Evolutionary conservation across 257 asterid genomes (phyloP), one percentile per base, ranked within the genome.

Genomic region (Solanum acaule): DNA sequence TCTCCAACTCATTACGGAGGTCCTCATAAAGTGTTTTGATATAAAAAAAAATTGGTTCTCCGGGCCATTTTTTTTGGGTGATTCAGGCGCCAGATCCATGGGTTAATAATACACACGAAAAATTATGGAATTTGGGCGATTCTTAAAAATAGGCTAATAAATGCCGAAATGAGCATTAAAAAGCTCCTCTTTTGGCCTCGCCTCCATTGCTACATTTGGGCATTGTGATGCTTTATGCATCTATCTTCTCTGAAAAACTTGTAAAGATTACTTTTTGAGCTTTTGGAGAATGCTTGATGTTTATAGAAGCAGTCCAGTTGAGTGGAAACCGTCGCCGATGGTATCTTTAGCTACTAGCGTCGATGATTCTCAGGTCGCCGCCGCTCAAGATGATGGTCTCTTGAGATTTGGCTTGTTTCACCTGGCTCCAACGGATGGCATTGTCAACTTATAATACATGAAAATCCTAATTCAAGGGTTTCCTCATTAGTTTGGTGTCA

Each of bases 381-480:
- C 97, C 6, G 99, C 98, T 29, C 94, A 99, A 27, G 95, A 93
- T 73, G 98, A 96, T 84, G 95, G 98, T 75, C 98, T 5, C 91
- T 97, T 8, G 99, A 97, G 94, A 95, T 97, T 89, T 97, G 99
- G 99, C 98, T 96, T 23, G 99, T 96, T 68, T 94, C 99, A 44
- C 99, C 98, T 81, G 99, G 99, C 87, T 95, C 99, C 88, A 97
- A 94, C 9, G 98, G 98, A 89, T 97, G 99, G 99, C 99, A 97
- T 70, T 46, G 68, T 18, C 86, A 81, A 81, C 86, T 81, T 29
- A 93, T 98, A 13, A 95, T 97, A 91, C 99, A 96, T 52, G 99
- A 99, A 67, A 93, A 94, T 84, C 96, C 98, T 71, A 90, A 91
- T 84, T 92, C 96, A 65, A 94, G 96, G 90, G 95, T 94, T 73